Conservation (phyloP, 2,329 filamentous ascomycete species). For the Blumeriella jaapii region DNA sequence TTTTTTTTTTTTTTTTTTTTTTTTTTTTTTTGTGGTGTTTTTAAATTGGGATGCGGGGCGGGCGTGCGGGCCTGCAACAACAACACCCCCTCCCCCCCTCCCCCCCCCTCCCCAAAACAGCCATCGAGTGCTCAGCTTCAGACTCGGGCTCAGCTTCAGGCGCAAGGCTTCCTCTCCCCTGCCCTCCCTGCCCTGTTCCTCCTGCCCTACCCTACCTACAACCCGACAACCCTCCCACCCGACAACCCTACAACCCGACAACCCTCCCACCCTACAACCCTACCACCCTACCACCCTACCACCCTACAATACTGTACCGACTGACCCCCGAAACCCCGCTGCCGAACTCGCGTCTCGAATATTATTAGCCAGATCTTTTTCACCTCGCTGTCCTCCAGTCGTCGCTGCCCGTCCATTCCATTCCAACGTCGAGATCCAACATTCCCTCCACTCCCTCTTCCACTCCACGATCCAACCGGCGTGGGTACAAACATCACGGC, state of each 20-base stretch:
- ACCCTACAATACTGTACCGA: too few species aligned
- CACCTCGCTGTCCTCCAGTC: conserved; percentile 2
- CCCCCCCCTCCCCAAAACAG: not conserved
- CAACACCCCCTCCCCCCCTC: not conserved
- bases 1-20: too few species aligned
- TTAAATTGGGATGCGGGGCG: too few species aligned
- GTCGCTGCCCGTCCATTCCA: conserved; percentile 7
- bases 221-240: too few species aligned
- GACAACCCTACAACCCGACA: too few species aligned
- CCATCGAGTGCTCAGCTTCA: too few species aligned
- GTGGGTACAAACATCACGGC: too few species aligned
- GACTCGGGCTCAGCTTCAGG: conserved; percentile 3
- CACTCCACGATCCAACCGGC: too few species aligned
- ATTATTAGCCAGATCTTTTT: conserved; percentile 2
- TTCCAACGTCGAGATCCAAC: conserved; percentile 8
- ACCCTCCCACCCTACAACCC: too few species aligned
- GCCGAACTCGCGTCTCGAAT: conserved; percentile 10
- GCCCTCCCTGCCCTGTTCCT: conserved; percentile 7
- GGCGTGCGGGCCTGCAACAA: too few species aligned
- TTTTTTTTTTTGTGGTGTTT: too few species aligned
- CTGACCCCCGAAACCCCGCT: conserved; percentile 13
- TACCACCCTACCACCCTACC: too few species aligned
- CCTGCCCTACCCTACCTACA: conserved; percentile 2
- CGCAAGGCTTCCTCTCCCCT: conserved; percentile 7
- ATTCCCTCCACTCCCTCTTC: conserved; percentile 1